Conservation (phyloP, 164 flowering plant genomes). For the Umbilicus rupestris region DNA sequence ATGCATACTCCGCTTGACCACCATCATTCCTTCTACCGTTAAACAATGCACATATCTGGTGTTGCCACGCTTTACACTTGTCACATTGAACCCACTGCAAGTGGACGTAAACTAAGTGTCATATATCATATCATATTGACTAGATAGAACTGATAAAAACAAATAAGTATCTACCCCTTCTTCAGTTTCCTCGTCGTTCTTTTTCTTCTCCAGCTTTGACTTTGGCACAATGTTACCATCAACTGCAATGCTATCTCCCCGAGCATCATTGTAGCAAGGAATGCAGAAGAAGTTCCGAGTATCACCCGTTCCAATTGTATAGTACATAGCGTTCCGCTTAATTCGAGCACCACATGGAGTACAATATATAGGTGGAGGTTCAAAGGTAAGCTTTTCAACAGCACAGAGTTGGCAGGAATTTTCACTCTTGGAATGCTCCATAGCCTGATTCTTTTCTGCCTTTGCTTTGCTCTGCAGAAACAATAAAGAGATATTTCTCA, state of each 20-base stretch:
- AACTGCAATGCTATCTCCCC: constrained; percentile 66
- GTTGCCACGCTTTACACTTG: constrained; percentile 99
- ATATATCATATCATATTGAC: neutral
- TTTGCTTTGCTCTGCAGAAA: constrained; percentile 79
- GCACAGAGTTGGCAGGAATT: constrained; percentile 98
- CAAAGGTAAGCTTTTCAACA: constrained; percentile 93
- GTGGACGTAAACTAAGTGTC: neutral
- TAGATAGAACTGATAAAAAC: neutral
- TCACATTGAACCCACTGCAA: constrained; percentile 99
- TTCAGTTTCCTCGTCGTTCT: constrained; percentile 96
- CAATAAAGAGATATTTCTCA: neutral
- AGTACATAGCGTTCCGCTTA: constrained; percentile 83
- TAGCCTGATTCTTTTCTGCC: constrained; percentile 95
- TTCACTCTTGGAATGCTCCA: constrained; percentile 89
- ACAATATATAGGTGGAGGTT: constrained; percentile 97
- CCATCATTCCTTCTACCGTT: constrained; percentile 97
- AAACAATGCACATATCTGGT: constrained; percentile 95
- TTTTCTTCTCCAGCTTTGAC: constrained; percentile 78
- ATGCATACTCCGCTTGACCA: constrained; percentile 95
- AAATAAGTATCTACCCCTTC: constrained; percentile 65
- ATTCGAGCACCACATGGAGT: constrained; percentile 83
- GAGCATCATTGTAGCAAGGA: constrained; percentile 90
- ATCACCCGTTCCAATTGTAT: constrained; percentile 76
- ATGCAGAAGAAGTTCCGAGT: constrained; percentile 84
- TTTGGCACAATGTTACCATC: constrained; percentile 64